Percentiles rank a stretch among this genome's conserved stretches.
Evolutionary conservation across 208 protist genomes (phyloP).

Genomic region (Angomonas ambiguus): DNA sequence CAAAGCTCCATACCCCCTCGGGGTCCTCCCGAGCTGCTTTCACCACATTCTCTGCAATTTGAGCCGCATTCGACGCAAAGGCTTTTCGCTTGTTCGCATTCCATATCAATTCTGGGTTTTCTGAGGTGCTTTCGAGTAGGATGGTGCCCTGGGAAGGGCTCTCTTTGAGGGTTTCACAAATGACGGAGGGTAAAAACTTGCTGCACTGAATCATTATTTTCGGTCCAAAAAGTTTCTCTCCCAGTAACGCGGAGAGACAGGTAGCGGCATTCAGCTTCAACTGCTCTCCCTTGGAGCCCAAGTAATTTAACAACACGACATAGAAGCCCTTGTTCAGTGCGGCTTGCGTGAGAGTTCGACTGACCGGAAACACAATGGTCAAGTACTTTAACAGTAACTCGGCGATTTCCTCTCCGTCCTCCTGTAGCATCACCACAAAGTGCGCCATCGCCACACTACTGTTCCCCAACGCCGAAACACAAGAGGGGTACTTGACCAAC

Average conservation of each 20-base stretch:
- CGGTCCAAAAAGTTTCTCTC: constrained; percentile 87
- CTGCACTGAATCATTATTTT: constrained; percentile 61
- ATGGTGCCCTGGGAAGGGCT: constrained; percentile 59
- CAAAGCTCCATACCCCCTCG: constrained; percentile 41
- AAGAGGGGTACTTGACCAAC: neutral
- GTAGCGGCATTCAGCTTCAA: neutral
- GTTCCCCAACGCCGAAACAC: constrained; percentile 11
- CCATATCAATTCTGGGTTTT: constrained; percentile 94
- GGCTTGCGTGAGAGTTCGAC: constrained; percentile 50
- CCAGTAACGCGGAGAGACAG: constrained; percentile 45
- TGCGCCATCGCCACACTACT: constrained; percentile 18
- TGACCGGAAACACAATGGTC: constrained; percentile 5
- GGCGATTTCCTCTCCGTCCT: neutral
- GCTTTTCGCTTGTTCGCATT: constrained; percentile 56
- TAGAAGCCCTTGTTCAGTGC: constrained; percentile 77
- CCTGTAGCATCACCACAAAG: neutral
- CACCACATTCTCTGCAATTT: constrained; percentile 29
- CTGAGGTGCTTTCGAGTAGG: constrained; percentile 83
- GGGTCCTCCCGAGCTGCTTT: constrained; percentile 24
- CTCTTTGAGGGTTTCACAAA: constrained; percentile 90
- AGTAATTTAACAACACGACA: constrained; percentile 33
- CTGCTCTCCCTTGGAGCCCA: neutral
- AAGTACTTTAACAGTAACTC: constrained; percentile 32
- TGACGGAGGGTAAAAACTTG: constrained; percentile 82
- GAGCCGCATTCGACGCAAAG: constrained; percentile 29